Base-by-base conservation (phyloP, 192 early-diverging fungal species). In the Martensiomyces pterosporus region DNA sequence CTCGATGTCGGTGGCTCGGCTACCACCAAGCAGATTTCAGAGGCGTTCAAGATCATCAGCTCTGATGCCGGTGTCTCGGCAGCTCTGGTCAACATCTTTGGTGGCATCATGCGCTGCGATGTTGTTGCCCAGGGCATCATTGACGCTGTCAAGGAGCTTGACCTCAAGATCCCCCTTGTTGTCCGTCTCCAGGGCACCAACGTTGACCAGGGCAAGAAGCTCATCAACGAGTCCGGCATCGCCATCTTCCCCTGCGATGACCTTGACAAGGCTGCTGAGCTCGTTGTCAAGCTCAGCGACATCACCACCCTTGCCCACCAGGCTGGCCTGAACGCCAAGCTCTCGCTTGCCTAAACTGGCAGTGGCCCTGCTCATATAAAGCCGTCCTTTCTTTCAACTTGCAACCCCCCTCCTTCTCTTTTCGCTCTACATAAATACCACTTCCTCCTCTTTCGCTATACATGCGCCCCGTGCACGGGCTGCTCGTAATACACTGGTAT, bases 41-140 rank as follows among this genome's bases (percentile, higher is more conserved):
- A 97, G 66, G 97, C 97, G 26, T 97, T 99, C 82, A 94, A 99
- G 79, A 96, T 97, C 53, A 99, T 99, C 78, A 86, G 87, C 65
- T 92, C 92, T 16, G 96, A 99, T 54, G 85, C 91, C n/a, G 80
- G 81, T 43, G 94, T 99, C 12, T 87, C 89, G n/a, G 91, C 93
- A 38, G 92, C 94, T 54, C 89, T 99, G 55, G 93, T 96, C 62
- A 99, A 99, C 80, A 99, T 99, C 66, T 99, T 99, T 62, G 94
- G 96, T 57, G 96, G 94, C 49, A 99, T 99, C 69, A 99, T 99
- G 94, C 87, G 94, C 47, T 99, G 94, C 77, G 93, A 96, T 68
- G 85, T 99, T 41, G 94, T 97, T 79, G 94, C 96, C 24, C 81
- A 97, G 74, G 96, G 94, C 66, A 94, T 99, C 62, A 96, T 99